These are phyloP conservation scores for Boletus fagicola DNA, from an alignment of 768 basidiomycete genomes.

Conservation along the genomic window DNA sequence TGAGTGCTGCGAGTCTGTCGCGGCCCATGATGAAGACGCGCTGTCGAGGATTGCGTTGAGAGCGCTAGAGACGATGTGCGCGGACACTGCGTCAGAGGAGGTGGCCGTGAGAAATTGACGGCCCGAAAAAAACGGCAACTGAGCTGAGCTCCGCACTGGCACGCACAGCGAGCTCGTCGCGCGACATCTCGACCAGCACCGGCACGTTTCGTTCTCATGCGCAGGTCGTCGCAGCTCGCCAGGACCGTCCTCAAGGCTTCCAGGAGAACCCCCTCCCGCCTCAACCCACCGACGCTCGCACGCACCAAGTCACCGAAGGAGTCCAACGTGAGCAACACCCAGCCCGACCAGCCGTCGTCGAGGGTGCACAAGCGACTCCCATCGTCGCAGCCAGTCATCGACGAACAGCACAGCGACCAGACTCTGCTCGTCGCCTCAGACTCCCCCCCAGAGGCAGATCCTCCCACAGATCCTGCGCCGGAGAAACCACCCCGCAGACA, in stretches of 20 bases:
- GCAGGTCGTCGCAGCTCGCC: constrained; percentile 62
- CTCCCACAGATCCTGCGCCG: constrained; percentile 18
- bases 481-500: too few relatives aligned
- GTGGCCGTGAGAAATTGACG: constrained; percentile 14
- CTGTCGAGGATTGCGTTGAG: neutral
- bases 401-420: constrained; percentile 16
- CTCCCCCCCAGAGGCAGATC: constrained; percentile 27
- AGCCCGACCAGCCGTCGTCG: constrained; percentile 11
- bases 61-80: neutral
- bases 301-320: constrained; percentile 27
- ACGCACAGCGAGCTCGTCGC: constrained; percentile 7
- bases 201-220: constrained; percentile 67
- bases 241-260: constrained; percentile 62
- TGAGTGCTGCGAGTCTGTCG: constrained; percentile 82
- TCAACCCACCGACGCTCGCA: constrained; percentile 14
- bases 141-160: neutral
- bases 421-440: constrained; percentile 11
- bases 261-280: constrained; percentile 3
- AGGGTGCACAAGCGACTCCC: constrained; percentile 26
- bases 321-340: constrained; percentile 7
- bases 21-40: constrained; percentile 44
- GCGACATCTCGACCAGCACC: constrained; percentile 52
- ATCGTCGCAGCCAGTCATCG: constrained; percentile 19
- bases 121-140: neutral
- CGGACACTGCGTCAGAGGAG: neutral